Evolutionary conservation across 495 filamentous ascomycete species (phyloP).

Genomic region (Aspergillus nidulans): DNA sequence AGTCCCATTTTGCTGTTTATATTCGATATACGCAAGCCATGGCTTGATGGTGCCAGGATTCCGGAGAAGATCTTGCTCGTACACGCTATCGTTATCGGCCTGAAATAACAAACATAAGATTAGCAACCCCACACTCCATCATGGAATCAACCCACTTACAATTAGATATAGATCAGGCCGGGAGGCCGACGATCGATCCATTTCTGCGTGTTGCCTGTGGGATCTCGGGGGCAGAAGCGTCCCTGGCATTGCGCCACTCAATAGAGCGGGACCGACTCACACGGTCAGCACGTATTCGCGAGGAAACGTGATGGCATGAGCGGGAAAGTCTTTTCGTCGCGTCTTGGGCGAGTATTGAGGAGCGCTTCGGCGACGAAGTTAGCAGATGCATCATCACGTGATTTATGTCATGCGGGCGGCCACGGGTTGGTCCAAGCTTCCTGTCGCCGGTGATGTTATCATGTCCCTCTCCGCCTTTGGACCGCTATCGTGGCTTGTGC

Average conservation of each 20-base stretch:
- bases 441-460: constrained; percentile 15
- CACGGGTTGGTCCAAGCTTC: constrained; percentile 26
- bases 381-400: constrained; percentile 25
- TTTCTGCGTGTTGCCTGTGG: constrained; percentile 47
- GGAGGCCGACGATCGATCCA: constrained; percentile 42
- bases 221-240: constrained; percentile 55
- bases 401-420: constrained; percentile 18
- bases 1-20: constrained; percentile 82
- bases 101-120: constrained; percentile 21
- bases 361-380: constrained; percentile 26
- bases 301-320: constrained; percentile 24
- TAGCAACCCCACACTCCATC: constrained; percentile 9
- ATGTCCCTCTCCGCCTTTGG: constrained; percentile 17
- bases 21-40: constrained; percentile 92
- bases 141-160: constrained; percentile 45
- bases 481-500: constrained; percentile 14
- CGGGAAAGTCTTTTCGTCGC: constrained; percentile 27
- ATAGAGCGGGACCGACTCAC: constrained; percentile 39
- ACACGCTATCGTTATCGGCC: constrained; percentile 85
- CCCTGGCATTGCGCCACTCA: constrained; percentile 56
- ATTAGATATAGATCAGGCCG: constrained; percentile 71
- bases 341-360: constrained; percentile 17
- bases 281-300: constrained; percentile 30
- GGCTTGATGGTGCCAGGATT: constrained; percentile 85
- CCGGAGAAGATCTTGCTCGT: constrained; percentile 92